These are phyloP conservation scores for Taiozyma sp. DNA, from an alignment of 1,139 yeast species.

Conservation along the genomic window DNA sequence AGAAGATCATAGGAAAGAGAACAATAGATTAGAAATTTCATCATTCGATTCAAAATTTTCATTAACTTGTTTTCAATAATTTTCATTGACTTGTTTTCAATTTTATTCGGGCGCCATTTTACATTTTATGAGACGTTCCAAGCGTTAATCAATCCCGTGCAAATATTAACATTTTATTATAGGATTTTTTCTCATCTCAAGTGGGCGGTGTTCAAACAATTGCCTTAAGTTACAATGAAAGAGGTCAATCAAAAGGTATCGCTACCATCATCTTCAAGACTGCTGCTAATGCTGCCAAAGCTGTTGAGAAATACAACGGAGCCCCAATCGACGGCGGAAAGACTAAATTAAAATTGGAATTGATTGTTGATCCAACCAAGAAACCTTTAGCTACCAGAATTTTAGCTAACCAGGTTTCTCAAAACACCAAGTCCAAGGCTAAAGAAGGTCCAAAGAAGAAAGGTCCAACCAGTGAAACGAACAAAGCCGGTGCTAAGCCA, in stretches of 20 bases:
- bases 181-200: conserved; percentile 88
- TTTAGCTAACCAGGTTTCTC: conserved; percentile 41
- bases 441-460: conserved; percentile 24
- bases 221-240: conserved; percentile 75
- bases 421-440: conserved; percentile 12
- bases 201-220: conserved; percentile 81
- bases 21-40: not conserved
- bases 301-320: conserved; percentile 83
- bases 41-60: not conserved
- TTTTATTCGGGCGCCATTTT: not conserved
- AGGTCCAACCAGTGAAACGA: conserved; percentile 6
- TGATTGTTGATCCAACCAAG: conserved; percentile 80
- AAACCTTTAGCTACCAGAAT: conserved; percentile 76
- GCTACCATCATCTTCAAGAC: conserved; percentile 80
- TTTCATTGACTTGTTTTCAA: conserved; percentile 10
- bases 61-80: not conserved
- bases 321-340: conserved; percentile 92
- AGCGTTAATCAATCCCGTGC: not conserved
- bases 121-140: not conserved
- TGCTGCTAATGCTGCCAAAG: conserved; percentile 64
- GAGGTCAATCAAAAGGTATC: conserved; percentile 88
- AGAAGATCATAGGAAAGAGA: not conserved
- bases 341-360: conserved; percentile 72
- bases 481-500: conserved; percentile 21
- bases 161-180: conserved; percentile 21